Base-by-base conservation (phyloP, 345 rosid genomes). In the Salix viminalis region DNA sequence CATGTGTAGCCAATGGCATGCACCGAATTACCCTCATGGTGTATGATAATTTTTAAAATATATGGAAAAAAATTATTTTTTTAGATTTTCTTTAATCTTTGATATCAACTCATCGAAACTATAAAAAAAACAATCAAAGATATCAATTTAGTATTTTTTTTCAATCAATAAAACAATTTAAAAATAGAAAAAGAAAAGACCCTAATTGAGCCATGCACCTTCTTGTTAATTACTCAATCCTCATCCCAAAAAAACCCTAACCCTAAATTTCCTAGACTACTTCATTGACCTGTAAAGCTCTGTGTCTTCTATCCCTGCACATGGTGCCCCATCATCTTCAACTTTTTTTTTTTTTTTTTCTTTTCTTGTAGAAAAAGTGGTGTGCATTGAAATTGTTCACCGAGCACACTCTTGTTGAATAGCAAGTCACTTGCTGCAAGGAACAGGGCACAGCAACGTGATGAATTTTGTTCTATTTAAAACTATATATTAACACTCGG, bases 181-280 rank as follows among this genome's bases (percentile, higher is more conserved):
- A 32, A 0, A 32, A 2, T 32, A 32, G 0, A 32, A 4, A 32
- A 32, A 5, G 4, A 32, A 32, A 32, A 0, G 5, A 16, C 52
- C 23, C 11, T 52, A 52, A 18, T 52, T 21, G 71, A 28, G 28
- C 4, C 19, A 19, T 70, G 36, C 36, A 32, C 5, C 19, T 24
- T 8, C 1, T n/a, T 13, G 28, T 21, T 19, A 18, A 32, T 32
- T 0, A 32, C 12, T 23, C 4, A 28, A 11, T 15, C 6, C 12
- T 39, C 65, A 84, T 88, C 48, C 94, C 94, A 68, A 90, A 90
- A 67, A 30, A 90, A 26, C 28, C 28, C 1, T 26, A 26, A 26
- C 28, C 30, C 84, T 81, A 19, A 81, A 81, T 9, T 69, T 81
- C 84, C 84, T 76, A 15, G 61, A 44, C 77, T 81, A 44, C 77